Base-by-base conservation (phyloP, 257 asterid genomes). In the Lycium ferocissimum region DNA sequence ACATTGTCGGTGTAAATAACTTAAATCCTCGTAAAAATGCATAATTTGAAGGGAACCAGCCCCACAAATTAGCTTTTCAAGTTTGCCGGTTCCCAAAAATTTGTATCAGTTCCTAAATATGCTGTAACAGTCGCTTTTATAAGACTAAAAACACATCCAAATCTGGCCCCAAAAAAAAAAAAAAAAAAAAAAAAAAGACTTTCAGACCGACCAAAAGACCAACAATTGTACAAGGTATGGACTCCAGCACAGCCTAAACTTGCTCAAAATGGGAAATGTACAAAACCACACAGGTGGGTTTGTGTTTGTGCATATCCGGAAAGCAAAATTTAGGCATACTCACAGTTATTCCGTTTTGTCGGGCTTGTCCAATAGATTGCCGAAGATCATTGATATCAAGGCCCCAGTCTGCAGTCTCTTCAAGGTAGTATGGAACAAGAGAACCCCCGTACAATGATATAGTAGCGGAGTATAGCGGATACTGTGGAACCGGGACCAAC, bases 351-450 rank as follows among this genome's bases (percentile, higher is more conserved):
- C 98, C 97, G 65, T 95, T 92, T 71, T 92, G 91, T 72, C 96
- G 98, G 85, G 99, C 99, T 84, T 90, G 88, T 86, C 90, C 89
- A 86, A 96, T 97, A 61, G 98, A 91, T 84, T 93, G 95, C 18
- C 90, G 97, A 80, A 96, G 98, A 92, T 94, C 91, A 49, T 56
- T 92, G 78, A 92, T 62, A 87, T 96, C 98, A 84, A 96, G 98
- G 80, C 99, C 98, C 99, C 98, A 95, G 63, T 96, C 95, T 82
- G 98, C 98, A 79, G 98, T 93, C 89, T 96, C 99, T 85, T 96
- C 98, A 53, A 96, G 99, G 87, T 92, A 96, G 88, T 96, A 96
- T 3, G 99, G 99, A 88, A 95, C 94, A 58, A 97, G 95, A 81
- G 98, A 91, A 40, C 99, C 98, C 65, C 98, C 98, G 22, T 95